These are phyloP conservation scores for Citeromyces nyonsensis DNA, from an alignment of 805 yeast genomes.

Conservation along the genomic window DNA sequence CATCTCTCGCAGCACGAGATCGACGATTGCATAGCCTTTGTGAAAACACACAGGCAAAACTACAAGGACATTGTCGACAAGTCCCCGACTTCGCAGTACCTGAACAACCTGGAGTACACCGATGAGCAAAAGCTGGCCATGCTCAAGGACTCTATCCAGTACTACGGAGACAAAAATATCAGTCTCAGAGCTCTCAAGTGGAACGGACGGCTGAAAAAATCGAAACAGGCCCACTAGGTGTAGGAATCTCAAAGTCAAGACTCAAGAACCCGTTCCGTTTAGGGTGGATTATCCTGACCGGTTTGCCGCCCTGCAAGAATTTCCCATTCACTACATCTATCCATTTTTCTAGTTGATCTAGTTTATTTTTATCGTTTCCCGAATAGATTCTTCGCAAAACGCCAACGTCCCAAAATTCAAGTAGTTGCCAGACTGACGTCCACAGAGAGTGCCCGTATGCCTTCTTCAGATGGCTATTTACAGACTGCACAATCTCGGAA, in stretches of 20 bases:
- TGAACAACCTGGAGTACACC: conserved; percentile 6
- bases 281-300: conserved; percentile 30
- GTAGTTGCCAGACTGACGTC: conserved; percentile 19
- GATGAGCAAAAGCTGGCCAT: conserved; percentile 14
- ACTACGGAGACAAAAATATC: conserved; percentile 10
- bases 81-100: background rate
- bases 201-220: conserved; percentile 12
- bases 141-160: conserved; percentile 9
- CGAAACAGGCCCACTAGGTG: background rate
- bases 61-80: conserved; percentile 15
- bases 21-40: conserved; percentile 63
- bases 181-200: conserved; percentile 16
- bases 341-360: conserved; percentile 25
- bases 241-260: conserved; percentile 30
- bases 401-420: conserved; percentile 11
- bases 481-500: conserved; percentile 17
- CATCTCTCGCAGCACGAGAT: conserved; percentile 75
- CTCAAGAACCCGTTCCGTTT: conserved; percentile 37
- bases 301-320: conserved; percentile 8
- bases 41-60: conserved; percentile 41
- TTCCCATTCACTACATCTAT: conserved; percentile 15
- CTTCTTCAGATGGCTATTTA: conserved; percentile 24
- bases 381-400: background rate
- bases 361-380: conserved; percentile 3
- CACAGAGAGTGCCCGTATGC: conserved; percentile 22